Percentiles rank a stretch among this genome's conserved stretches.
Evolutionary conservation across 371 early-diverging fungal species (phyloP).

Genomic region (Circinella umbellata): DNA sequence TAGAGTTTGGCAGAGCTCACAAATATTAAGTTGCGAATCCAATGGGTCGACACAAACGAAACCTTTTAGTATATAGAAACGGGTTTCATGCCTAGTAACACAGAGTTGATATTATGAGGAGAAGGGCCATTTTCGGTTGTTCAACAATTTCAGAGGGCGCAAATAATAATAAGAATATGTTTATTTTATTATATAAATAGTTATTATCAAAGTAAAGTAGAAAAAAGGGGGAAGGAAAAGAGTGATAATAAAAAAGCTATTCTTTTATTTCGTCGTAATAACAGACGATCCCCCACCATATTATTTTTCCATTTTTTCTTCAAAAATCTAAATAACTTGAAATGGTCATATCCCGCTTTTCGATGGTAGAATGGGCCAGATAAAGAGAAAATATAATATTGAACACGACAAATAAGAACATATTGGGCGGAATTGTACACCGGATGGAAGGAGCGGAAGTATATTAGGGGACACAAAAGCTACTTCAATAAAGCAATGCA

Average conservation of each 20-base stretch:
- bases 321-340: constrained; percentile 2
- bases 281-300: too few species aligned
- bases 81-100: constrained; percentile 1
- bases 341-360: constrained; percentile 1
- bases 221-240: too few species aligned
- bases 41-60: not conserved
- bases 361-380: not conserved
- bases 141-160: constrained; percentile 11
- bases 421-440: constrained; percentile 17
- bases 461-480: constrained; percentile 24
- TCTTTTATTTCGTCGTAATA: too few species aligned
- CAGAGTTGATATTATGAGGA: not conserved
- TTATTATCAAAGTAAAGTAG: too few species aligned
- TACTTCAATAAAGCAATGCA: constrained; percentile 31
- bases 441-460: constrained; percentile 30
- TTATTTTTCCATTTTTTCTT: constrained; percentile 3
- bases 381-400: not conserved
- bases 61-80: not conserved
- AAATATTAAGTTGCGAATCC: not conserved
- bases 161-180: not conserved
- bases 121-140: constrained; percentile 8
- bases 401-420: constrained; percentile 24
- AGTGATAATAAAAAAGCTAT: too few species aligned
- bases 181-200: not conserved
- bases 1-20: not conserved